Percentiles rank a stretch among this genome's conserved stretches.
These are phyloP conservation scores for Pseudogymnoascus sp. DNA, from an alignment of 2,329 filamentous ascomycete genomes.

Conservation along the genomic window DNA sequence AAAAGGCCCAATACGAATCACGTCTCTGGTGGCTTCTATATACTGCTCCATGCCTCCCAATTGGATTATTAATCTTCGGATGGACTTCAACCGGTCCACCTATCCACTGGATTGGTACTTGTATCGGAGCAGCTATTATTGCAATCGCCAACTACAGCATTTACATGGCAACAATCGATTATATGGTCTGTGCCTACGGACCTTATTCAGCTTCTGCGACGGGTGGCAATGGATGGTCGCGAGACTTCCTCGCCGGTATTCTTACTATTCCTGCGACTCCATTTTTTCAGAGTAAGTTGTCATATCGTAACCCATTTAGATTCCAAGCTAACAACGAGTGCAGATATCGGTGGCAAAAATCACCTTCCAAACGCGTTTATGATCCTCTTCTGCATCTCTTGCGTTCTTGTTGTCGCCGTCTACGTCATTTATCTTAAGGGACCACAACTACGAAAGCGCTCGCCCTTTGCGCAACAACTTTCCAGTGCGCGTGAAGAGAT, in stretches of 20 bases:
- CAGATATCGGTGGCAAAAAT: conserved; percentile 45
- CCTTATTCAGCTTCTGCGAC: conserved; percentile 67
- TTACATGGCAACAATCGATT: conserved; percentile 71
- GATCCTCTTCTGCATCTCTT: conserved; percentile 54
- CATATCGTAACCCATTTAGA: neutral
- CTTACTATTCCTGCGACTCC: conserved; percentile 60
- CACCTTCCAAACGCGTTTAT: conserved; percentile 52
- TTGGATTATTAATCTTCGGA: conserved; percentile 63
- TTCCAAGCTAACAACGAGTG: conserved; percentile 4
- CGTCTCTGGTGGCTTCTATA: conserved; percentile 58
- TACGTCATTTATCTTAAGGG: conserved; percentile 62
- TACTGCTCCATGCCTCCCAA: conserved; percentile 49
- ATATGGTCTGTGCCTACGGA: conserved; percentile 68
- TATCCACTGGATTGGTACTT: conserved; percentile 59
- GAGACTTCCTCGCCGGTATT: conserved; percentile 65
- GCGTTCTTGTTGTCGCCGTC: conserved; percentile 52
- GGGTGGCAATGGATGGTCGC: conserved; percentile 65
- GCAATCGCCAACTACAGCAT: conserved; percentile 65
- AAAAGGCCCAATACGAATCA: conserved; percentile 59
- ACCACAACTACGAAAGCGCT: conserved; percentile 48
- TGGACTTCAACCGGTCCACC: conserved; percentile 57
- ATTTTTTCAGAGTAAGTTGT: conserved; percentile 41
- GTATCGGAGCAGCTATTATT: conserved; percentile 56
- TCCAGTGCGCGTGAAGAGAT: conserved; percentile 30
- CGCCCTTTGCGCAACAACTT: conserved; percentile 57